Base-by-base conservation (phyloP, 2,329 filamentous ascomycete genomes). In the Ophiostoma himal-ulmi region DNA sequence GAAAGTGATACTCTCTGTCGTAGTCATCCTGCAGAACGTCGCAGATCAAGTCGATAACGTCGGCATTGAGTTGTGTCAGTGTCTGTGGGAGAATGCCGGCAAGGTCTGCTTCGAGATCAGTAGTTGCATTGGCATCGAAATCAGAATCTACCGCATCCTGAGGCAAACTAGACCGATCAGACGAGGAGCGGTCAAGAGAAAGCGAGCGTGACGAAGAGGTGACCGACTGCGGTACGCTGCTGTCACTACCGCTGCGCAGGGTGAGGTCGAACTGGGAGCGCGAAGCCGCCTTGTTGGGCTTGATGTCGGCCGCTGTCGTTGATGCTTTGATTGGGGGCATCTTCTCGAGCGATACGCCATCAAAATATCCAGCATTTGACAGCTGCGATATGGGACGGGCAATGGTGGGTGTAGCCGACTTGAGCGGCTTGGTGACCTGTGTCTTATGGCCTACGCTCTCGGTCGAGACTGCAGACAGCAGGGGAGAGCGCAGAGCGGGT, bases 11-110 rank as follows among this genome's bases (percentile, higher is more conserved):
- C 75, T 89, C 87, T 7, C 75, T 78, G 6, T 83, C 88, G 7
- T 79, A 77, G 73, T 89, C 86, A 69, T 86, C 81, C 74, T 87
- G 81, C 3, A 87, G 80, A 2, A 87, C 79, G 74, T 89, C 84
- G 74, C 87, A 89, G 26, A 89, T 80, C 72, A 89, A 85, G 70
- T 88, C 83, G 44, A 90, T 81, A 0, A 87, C 78, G 52, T 87
- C 83, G 3, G 85, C 79, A 70, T 84, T 83, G 3, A 91, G 79
- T 2, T 78, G 79, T 0, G 82, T 82, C 10, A 91, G 75, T 5
- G 86, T 83, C 75, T 91, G 88, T 0, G 88, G 88, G 2, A 86
- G 79, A 30, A 82, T 77, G 52, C 75, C 73, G 26, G 82, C 77
- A 5, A 78, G 75, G 0, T 75, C 73, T 1, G 72, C 69, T 37